These are phyloP conservation scores for Rhizopus sp. DNA, from an alignment of 371 early-diverging fungal species.

Conservation along the genomic window DNA sequence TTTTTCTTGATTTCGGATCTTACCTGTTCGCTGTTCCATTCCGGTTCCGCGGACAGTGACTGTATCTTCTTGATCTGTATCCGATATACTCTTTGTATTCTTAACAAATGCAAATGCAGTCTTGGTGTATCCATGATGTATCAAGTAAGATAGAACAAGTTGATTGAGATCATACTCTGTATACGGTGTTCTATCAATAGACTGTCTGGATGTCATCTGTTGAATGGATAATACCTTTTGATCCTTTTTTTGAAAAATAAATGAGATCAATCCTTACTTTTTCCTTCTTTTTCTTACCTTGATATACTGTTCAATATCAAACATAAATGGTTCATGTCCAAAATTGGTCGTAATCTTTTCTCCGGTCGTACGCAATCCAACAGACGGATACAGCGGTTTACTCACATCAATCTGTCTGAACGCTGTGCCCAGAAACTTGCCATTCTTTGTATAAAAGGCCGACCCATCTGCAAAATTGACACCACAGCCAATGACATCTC, in stretches of 20 bases:
- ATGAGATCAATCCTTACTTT: not conserved
- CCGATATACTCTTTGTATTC: conserved; percentile 25
- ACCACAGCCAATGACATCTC: conserved; percentile 93
- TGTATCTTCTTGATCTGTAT: not conserved
- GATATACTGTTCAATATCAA: conserved; percentile 83
- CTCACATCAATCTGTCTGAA: conserved; percentile 39
- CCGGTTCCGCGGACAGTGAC: not conserved
- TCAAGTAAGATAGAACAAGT: conserved; percentile 73
- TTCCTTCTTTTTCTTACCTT: conserved; percentile 36
- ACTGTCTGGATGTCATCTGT: not conserved
- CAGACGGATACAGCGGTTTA: conserved; percentile 71
- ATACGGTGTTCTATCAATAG: not conserved
- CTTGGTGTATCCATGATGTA: conserved; percentile 77
- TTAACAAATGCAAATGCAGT: conserved; percentile 69
- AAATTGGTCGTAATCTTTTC: conserved; percentile 91
- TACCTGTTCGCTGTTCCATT: conserved; percentile 9
- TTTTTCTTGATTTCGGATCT: not conserved
- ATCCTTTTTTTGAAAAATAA: conserved; percentile 1
- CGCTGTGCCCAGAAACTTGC: conserved; percentile 72
- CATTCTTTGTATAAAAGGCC: conserved; percentile 93
- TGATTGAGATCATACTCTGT: conserved; percentile 36
- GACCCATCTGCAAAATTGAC: conserved; percentile 79
- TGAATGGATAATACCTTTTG: not conserved
- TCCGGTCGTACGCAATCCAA: conserved; percentile 89
- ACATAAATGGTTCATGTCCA: conserved; percentile 83